A percentile compares a stretch with the other conserved stretches of the same genome.
phyloP scores from a whole-genome alignment of 306 rosid species.

The Mimosa pudica region DNA sequence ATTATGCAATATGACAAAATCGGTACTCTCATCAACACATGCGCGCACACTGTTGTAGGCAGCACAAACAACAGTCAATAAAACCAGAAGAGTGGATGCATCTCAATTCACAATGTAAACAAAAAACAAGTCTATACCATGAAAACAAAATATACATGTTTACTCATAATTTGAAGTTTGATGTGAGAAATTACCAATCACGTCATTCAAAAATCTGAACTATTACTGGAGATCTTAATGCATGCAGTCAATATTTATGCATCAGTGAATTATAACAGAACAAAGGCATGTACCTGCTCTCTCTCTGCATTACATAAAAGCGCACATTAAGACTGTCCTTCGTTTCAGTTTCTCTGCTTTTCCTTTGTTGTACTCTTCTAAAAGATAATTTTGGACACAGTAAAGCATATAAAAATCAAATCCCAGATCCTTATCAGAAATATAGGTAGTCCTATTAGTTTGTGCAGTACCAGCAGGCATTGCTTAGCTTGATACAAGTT shows the following conservation, averaged over 20 bases:
- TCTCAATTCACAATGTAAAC: neutral
- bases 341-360: too few species aligned
- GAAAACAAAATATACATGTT: neutral
- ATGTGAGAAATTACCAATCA: too few species aligned
- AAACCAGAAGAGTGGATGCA: neutral
- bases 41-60: neutral
- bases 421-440: too few species aligned
- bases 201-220: too few species aligned
- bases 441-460: too few species aligned
- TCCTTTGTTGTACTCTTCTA: too few species aligned
- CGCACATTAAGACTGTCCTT: too few species aligned
- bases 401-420: too few species aligned
- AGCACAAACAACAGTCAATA: neutral
- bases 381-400: too few species aligned
- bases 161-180: neutral
- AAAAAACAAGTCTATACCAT: too few species aligned
- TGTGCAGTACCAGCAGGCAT: too few species aligned
- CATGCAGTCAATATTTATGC: neutral
- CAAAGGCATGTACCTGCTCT: constrained; percentile 56
- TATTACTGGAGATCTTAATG: neutral
- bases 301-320: constrained; percentile 47
- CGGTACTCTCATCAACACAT: neutral
- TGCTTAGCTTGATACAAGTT: too few species aligned
- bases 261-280: neutral
- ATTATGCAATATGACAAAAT: neutral